Base-by-base conservation (phyloP, 1,284 basidiomycete species). In the Fistulina hepatica region DNA sequence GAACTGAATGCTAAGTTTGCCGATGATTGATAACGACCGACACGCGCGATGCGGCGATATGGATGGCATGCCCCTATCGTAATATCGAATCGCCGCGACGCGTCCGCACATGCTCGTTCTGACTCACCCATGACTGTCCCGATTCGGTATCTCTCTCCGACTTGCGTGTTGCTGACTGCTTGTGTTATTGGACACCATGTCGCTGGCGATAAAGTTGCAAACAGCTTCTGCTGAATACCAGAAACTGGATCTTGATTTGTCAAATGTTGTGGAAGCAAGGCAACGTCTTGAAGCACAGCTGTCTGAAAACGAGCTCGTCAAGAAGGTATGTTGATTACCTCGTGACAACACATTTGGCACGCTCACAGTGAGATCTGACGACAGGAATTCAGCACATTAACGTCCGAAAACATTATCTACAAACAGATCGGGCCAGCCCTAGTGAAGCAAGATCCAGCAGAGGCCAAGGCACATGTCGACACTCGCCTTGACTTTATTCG, bases 391-490 rank as follows among this genome's bases (percentile, higher is more conserved):
- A 61, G 64, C n/a, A 62, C 65, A 19, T 61, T 97, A 40, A 82
- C 80, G 34, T 61, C 77, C 2, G 73, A 79, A 46, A 95, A 93
- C 52, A 73, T 71, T 6, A 73, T 98, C 6, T 98, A 82, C 69
- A 98, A 98, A 63, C 75, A 91, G 33, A 73, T 95, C 32, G 95
- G 94, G 0, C 89, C 91, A 2, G 83, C 92, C 2, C 72, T 98
- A 16, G 77, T 97, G 6, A 78, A 83, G 50, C 94, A 97, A 59
- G 93, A 97, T 47, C 79, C 81, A 50, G 59, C 60, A 5, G 95
- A 97, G 50, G 94, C 94, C 8, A 86, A 84, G 54, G 66, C 63
- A 41, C 97, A 94, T 53, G 89, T 98, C 21, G 78, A 91, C 46
- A 97, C 89, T 42, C 77, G 94, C 5, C 62, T 98, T 26, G 88